These are phyloP conservation scores for Apodospora peruviana DNA, from an alignment of 495 filamentous ascomycete species.

Conservation along the genomic window DNA sequence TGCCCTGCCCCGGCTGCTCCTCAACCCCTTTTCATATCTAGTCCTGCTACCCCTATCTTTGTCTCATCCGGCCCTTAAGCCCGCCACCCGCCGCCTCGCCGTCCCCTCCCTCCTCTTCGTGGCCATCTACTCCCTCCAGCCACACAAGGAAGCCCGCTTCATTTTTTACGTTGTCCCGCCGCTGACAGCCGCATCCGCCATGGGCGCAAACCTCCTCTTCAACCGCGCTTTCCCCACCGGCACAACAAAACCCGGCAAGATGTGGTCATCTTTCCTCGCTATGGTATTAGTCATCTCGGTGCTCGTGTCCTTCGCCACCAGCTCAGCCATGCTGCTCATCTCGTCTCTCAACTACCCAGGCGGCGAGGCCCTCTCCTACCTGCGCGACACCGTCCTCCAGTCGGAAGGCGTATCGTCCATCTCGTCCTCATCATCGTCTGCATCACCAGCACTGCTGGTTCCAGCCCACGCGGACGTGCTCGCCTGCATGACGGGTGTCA, in stretches of 20 bases:
- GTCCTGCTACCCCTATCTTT: constrained; percentile 64
- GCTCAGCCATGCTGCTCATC: constrained; percentile 59
- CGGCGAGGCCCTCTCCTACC: constrained; percentile 56
- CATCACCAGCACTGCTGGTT: constrained; percentile 17
- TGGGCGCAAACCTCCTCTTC: constrained; percentile 71
- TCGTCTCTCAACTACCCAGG: constrained; percentile 87
- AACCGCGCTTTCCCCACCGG: constrained; percentile 54
- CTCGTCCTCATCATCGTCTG: constrained; percentile 18
- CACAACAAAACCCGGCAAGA: not conserved
- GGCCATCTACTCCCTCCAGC: constrained; percentile 72
- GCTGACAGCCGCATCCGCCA: constrained; percentile 70
- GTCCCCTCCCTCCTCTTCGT: constrained; percentile 68
- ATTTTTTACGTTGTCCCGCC: constrained; percentile 82
- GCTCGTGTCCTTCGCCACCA: constrained; percentile 50
- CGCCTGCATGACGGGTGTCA: constrained; percentile 90
- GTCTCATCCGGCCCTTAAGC: constrained; percentile 37
- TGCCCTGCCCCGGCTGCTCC: constrained; percentile 73
- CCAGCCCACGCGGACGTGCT: constrained; percentile 77
- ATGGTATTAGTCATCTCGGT: constrained; percentile 55
- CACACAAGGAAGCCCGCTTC: constrained; percentile 97
- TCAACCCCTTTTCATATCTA: constrained; percentile 64
- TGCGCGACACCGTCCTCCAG: constrained; percentile 45
- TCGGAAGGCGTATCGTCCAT: constrained; percentile 3
- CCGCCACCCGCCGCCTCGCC: constrained; percentile 46
- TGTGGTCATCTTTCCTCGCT: constrained; percentile 47